phyloP scores from a whole-genome alignment of 108 stramenopile genomes.

The Cyclostephanos tholiformis region DNA sequence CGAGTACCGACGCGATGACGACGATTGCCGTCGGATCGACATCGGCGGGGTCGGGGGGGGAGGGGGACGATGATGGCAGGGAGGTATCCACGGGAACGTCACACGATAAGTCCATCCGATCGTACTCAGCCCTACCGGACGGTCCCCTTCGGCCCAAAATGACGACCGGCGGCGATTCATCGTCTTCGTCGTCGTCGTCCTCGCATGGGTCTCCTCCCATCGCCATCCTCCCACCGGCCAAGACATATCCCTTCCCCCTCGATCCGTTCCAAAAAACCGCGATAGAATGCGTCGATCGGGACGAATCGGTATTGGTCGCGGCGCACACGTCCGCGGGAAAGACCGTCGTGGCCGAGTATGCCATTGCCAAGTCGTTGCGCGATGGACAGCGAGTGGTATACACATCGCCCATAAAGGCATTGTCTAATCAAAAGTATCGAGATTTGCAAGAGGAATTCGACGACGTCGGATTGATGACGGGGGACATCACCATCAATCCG shows the following conservation, averaged over 20 bases:
- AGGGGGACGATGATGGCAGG: conserved; percentile 42
- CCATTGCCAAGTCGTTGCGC: conserved; percentile 94
- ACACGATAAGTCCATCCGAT: conserved; percentile 86
- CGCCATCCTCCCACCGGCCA: conserved; percentile 76
- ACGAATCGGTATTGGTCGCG: conserved; percentile 96
- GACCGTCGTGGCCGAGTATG: conserved; percentile 93
- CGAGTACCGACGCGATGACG: conserved; percentile 21
- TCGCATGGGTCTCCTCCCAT: not conserved
- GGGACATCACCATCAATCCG: conserved; percentile 99
- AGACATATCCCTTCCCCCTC: conserved; percentile 92
- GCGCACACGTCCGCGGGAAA: conserved; percentile 96
- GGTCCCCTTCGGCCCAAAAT: conserved; percentile 47
- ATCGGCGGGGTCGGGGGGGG: conserved; percentile 19
- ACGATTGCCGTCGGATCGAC: conserved; percentile 6
- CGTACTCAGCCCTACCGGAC: conserved; percentile 80
- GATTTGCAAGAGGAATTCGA: conserved; percentile 94
- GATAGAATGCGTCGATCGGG: conserved; percentile 88
- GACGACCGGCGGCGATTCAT: conserved; percentile 3
- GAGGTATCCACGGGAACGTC: conserved; percentile 83
- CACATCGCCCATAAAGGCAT: conserved; percentile 99
- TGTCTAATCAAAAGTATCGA: conserved; percentile 98
- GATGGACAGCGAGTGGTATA: conserved; percentile 97
- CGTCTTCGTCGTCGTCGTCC: too few species aligned
- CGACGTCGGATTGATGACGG: conserved; percentile 99
- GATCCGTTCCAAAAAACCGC: conserved; percentile 97